Evolutionary conservation across 2,329 filamentous ascomycete genomes (phyloP), one percentile per base, ranked within the genome.

Genomic region (Tolypocladium sp.): DNA sequence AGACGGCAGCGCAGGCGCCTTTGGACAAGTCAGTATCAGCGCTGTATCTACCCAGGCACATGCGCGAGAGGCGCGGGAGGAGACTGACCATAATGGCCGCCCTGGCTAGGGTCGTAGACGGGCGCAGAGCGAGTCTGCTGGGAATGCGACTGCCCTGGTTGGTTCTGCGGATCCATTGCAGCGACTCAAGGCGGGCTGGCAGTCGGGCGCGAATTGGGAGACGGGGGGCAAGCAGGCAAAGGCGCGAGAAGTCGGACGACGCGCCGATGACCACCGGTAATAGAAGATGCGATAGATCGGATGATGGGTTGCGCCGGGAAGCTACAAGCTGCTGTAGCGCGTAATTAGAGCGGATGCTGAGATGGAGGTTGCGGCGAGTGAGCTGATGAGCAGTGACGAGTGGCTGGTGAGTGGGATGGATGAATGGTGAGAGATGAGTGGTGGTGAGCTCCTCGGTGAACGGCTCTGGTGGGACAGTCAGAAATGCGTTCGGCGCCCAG

Each of bases 81-180:
- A 42, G 51, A 64, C 81, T 75, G 77, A 91, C 89, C 88, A 77
- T 91, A 92, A 73, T 92, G 89, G 57, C 89, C 89, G 62, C 88
- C 89, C 70, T 89, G 85, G 66, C 78, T 81, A 56, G 84, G 84
- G 74, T 92, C 88, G 72, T 92, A 92, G n/a, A 83, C 81, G 20
- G 85, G 85, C 68, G 83, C 80, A 64, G 82, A 78, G 65, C 84
- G 82, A 67, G 77, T 79, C 69, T 82, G 79, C 69, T 87, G 84
- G 56, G 74, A 69, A 68, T 84, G 82, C 62, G 81, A 76, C 61
- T 83, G 73, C 60, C 77, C 76, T 62, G 80, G 75, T 57, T 81
- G 77, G 59, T 73, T 73, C 61, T 76, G 74, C 49, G 73, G 65
- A 61, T 77, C 74, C 74, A 77, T 77, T 27, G 25, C 49, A 57